Conservation (phyloP, 1,284 basidiomycete genomes). For the Leccinum pallidistipes region DNA sequence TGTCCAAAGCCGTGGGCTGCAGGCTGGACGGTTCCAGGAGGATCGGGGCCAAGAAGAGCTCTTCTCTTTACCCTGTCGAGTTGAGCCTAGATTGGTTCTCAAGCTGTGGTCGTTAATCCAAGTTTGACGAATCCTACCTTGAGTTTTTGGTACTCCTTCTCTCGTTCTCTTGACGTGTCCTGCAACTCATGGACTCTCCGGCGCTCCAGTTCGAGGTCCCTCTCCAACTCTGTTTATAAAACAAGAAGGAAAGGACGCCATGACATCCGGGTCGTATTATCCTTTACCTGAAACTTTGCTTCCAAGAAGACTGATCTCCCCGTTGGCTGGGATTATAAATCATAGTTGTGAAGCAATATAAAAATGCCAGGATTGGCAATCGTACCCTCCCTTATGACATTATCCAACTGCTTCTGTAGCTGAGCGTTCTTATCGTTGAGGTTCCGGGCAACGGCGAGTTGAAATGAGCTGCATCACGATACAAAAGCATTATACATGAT, state of each 20-base stretch:
- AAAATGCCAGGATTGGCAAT: neutral
- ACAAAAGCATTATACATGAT: constrained; percentile 2
- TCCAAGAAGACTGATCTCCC: constrained; percentile 69
- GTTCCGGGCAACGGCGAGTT: constrained; percentile 76
- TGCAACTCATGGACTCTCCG: constrained; percentile 71
- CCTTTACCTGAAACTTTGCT: constrained; percentile 61
- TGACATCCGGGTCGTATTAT: neutral
- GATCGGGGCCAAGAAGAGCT: constrained; percentile 53
- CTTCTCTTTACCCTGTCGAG: constrained; percentile 82
- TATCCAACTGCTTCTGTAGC: constrained; percentile 78
- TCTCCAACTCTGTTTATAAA: constrained; percentile 58
- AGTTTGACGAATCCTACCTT: constrained; percentile 48
- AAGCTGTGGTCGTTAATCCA: constrained; percentile 30
- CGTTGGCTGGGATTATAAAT: constrained; percentile 53
- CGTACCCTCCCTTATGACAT: constrained; percentile 74
- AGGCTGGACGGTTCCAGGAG: constrained; percentile 19
- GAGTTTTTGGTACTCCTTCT: constrained; percentile 84
- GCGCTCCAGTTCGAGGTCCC: constrained; percentile 76
- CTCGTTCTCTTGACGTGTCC: constrained; percentile 70
- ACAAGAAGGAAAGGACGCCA: constrained; percentile 2
- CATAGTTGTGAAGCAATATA: constrained; percentile 2
- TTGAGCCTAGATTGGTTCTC: constrained; percentile 46
- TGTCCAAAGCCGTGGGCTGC: constrained; percentile 14
- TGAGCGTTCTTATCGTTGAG: constrained; percentile 78
- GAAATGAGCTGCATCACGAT: constrained; percentile 59